These are phyloP conservation scores for Rachicladosporium sp. DNA, from an alignment of 2,329 filamentous ascomycete genomes.

Conservation along the genomic window DNA sequence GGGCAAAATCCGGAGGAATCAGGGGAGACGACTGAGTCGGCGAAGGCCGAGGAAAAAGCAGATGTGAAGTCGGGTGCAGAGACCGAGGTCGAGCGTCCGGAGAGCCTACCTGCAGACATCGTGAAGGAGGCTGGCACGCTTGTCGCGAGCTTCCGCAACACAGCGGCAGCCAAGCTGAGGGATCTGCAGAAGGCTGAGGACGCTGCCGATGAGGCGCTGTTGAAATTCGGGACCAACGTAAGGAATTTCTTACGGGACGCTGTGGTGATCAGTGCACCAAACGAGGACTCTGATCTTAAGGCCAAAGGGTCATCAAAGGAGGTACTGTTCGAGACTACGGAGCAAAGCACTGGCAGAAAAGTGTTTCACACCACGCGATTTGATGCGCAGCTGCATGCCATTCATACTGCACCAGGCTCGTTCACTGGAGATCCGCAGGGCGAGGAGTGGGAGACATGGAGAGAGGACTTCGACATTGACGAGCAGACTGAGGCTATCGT, in stretches of 20 bases:
- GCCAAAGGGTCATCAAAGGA: conserved; percentile 27
- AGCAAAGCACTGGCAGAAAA: conserved; percentile 69
- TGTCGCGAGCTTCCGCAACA: conserved; percentile 52
- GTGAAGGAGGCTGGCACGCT: conserved; percentile 50
- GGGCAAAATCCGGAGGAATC: conserved; percentile 14
- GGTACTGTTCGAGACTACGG: conserved; percentile 87
- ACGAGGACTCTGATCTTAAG: conserved; percentile 33
- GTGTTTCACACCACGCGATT: conserved; percentile 91
- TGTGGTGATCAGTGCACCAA: conserved; percentile 70
- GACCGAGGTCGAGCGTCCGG: conserved; percentile 22
- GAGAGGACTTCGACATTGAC: conserved; percentile 63
- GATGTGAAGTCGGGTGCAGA: conserved; percentile 6
- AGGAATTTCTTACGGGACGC: conserved; percentile 83
- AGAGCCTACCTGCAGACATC: conserved; percentile 37
- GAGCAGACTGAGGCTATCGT: conserved; percentile 75
- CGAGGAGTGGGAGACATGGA: conserved; percentile 63
- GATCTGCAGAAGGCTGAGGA: conserved; percentile 89
- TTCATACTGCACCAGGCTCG: conserved; percentile 72
- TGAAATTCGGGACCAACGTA: conserved; percentile 83
- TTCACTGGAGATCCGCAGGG: conserved; percentile 69
- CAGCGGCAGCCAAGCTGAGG: conserved; percentile 48
- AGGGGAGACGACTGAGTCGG: conserved; percentile 3
- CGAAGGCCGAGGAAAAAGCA: too few species aligned
- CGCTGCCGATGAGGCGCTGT: conserved; percentile 84
- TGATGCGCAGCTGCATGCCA: conserved; percentile 89